Evolutionary conservation across 768 basidiomycete genomes (phyloP).

Genomic region (Asterophora parasitica): DNA sequence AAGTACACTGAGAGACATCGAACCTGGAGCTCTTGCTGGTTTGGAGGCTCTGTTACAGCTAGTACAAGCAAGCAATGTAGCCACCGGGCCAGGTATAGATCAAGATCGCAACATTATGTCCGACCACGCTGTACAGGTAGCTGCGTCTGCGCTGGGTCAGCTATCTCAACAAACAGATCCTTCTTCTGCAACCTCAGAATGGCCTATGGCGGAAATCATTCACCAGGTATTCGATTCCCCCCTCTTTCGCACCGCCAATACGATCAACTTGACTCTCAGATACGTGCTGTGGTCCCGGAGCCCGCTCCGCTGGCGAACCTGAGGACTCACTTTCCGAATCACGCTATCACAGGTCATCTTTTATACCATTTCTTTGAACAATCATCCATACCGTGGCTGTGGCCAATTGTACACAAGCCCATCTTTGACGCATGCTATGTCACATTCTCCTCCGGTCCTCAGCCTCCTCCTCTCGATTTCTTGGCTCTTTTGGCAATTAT

Average conservation of each 20-base stretch:
- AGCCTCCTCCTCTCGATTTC: conserved; percentile 13
- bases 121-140: conserved; percentile 9
- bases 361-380: conserved; percentile 15
- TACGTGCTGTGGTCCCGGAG: neutral
- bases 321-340: conserved; percentile 14
- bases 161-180: conserved; percentile 9
- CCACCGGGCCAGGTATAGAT: neutral
- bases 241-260: neutral
- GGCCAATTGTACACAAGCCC: conserved; percentile 14
- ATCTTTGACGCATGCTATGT: conserved; percentile 12
- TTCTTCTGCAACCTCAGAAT: neutral
- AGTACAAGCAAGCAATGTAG: conserved; percentile 12
- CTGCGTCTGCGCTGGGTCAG: conserved; percentile 9
- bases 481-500: conserved; percentile 13
- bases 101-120: neutral
- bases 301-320: conserved; percentile 7
- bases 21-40: conserved; percentile 9
- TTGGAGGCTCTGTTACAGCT: conserved; percentile 12
- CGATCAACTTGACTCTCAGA: neutral
- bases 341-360: conserved; percentile 12
- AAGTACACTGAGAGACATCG: neutral
- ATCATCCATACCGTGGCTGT: conserved; percentile 14
- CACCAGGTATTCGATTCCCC: conserved; percentile 6
- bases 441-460: conserved; percentile 6
- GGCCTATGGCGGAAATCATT: conserved; percentile 8